Base-by-base conservation (phyloP, 2,329 filamentous ascomycete genomes). In the Pseudogymnoascus sp. region DNA sequence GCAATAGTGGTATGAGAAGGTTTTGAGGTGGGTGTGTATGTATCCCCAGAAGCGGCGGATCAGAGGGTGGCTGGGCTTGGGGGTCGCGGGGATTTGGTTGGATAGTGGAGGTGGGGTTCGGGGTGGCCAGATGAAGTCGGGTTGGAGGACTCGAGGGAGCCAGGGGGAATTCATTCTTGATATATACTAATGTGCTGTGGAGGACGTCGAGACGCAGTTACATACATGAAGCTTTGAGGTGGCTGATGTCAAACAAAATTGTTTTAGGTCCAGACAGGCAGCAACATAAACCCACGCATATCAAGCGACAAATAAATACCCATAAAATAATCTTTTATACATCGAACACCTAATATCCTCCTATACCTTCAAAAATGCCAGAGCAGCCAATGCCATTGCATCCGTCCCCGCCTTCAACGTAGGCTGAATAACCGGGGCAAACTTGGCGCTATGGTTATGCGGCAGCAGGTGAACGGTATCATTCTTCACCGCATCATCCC, bases 361-460 rank as follows among this genome's bases (percentile, higher is more conserved):
- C 9, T 35, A 9, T 9, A 15, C 18, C n/a, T 55, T 55, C 29
- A 55, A 35, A 8, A 55, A 55, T 4, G 72, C 80, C 74, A 85
- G 73, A 5, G 80, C 80, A 21, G 75, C 79, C 31, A 80, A 70
- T 59, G 77, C 77, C 67, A 83, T 72, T 1, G 80, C 80, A 72
- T 83, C 79, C 2, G 79, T 72, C 0, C 80, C 84, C 4, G 73
- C 74, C 63, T 64, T 77, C 74, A 87, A 70, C 0, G 84, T 87
- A 6, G 83, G 83, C 69, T 82, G 78, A 25, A 87, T 77, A 0
- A 78, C 79, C 4, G 84, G 84, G 33, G 80, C 80, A 72, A 87
- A 87, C 61, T 78, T 76, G 0, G 82, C 78, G 63, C 78, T 82
- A 68, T 87, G 85, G 65, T 87, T 87, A 0, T 79, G 78, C 0